These are phyloP conservation scores for Ormosia semicastrata DNA, from an alignment of 306 rosid species.

Conservation along the genomic window DNA sequence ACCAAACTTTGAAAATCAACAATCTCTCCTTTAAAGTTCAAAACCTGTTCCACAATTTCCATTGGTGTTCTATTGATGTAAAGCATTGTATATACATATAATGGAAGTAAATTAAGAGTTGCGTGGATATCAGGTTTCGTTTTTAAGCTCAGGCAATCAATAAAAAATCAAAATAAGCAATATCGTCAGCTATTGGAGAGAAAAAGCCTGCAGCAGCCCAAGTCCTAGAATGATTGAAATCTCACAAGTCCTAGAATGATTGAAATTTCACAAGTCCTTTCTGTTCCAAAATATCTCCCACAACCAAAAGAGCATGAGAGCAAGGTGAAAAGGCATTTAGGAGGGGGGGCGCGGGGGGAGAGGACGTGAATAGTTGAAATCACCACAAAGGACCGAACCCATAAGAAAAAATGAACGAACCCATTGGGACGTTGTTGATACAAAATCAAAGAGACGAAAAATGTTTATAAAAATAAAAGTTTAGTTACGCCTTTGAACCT, in stretches of 20 bases:
- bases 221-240: neutral
- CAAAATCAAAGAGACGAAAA: neutral
- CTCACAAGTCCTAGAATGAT: too few relatives aligned
- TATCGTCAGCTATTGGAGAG: too few relatives aligned
- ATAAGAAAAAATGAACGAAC: neutral
- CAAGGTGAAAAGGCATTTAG: neutral
- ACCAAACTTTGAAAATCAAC: neutral
- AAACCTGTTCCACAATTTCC: too few relatives aligned
- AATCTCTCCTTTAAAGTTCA: neutral
- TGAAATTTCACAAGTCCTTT: too few relatives aligned
- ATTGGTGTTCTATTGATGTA: neutral
- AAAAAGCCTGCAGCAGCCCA: too few relatives aligned
- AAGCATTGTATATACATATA: too few relatives aligned
- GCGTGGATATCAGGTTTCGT: neutral
- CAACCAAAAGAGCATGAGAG: neutral
- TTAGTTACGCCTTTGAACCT: neutral
- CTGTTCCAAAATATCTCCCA: neutral
- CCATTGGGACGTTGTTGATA: neutral
- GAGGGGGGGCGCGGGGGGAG: too few relatives aligned
- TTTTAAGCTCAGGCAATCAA: too few relatives aligned
- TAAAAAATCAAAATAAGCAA: too few relatives aligned
- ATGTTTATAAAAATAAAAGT: too few relatives aligned
- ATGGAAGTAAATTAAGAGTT: neutral
- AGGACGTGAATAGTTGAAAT: neutral
- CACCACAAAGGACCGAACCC: neutral